Evolutionary conservation across 83 land plant genomes (phyloP).

Genomic region (Picea abies): DNA sequence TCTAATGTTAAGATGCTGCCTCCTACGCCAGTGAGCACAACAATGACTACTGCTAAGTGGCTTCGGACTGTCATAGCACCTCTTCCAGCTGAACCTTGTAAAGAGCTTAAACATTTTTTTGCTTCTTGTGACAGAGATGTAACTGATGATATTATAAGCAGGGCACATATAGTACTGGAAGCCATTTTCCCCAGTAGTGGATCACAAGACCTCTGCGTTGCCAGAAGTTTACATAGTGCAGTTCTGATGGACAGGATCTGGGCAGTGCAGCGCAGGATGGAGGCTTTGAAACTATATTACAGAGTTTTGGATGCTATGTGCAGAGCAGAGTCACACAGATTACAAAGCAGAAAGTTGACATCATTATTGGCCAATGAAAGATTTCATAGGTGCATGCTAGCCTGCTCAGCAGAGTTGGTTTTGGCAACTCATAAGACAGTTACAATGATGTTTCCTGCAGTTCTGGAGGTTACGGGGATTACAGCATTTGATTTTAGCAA

Average conservation of each 20-base stretch:
- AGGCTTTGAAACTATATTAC: slow-evolving; percentile 86
- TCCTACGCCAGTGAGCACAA: slow-evolving; percentile 87
- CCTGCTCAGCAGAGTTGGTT: slow-evolving; percentile 96
- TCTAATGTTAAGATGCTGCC: slow-evolving; percentile 37
- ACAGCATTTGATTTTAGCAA: slow-evolving; percentile 97
- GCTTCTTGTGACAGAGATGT: slow-evolving; percentile 78
- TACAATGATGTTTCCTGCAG: slow-evolving; percentile 87
- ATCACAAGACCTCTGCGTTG: slow-evolving; percentile 40
- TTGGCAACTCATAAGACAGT: slow-evolving; percentile 91
- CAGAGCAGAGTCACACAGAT: slow-evolving; percentile 66
- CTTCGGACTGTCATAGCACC: slow-evolving; percentile 79
- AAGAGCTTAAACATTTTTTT: slow-evolving; percentile 56
- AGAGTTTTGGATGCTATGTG: slow-evolving; percentile 89
- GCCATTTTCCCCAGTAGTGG: slow-evolving; percentile 64
- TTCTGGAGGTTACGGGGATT: slow-evolving; percentile 90
- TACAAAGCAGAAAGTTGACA: slow-evolving; percentile 70
- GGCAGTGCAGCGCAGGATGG: slow-evolving; percentile 85
- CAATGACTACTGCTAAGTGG: slow-evolving; percentile 98
- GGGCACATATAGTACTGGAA: slow-evolving; percentile 78
- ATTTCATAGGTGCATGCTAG: slow-evolving; percentile 97
- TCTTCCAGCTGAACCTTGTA: slow-evolving; percentile 73
- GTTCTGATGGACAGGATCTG: slow-evolving; percentile 64
- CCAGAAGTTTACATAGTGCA: slow-evolving; percentile 38
- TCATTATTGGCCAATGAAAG: slow-evolving; percentile 90
- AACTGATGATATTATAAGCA: slow-evolving; percentile 59